These are phyloP conservation scores for Triticum timopheevii DNA, from an alignment of 176 grass and related monocot genomes.

Conservation along the genomic window DNA sequence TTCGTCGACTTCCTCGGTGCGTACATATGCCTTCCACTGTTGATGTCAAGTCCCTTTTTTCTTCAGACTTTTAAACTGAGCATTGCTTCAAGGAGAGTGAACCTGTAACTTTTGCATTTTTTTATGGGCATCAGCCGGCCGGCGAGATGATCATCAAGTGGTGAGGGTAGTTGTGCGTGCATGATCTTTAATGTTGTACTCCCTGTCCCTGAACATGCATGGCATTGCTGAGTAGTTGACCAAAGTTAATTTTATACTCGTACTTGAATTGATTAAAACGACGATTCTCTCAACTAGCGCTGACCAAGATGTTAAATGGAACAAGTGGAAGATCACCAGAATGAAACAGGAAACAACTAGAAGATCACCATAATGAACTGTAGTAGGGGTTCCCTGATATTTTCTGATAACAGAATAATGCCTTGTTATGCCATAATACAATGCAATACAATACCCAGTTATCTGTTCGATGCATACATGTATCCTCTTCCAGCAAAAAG, in stretches of 20 bases:
- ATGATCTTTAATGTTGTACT: neutral
- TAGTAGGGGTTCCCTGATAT: neutral
- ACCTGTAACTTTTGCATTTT: neutral
- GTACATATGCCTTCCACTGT: neutral
- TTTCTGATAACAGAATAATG: neutral
- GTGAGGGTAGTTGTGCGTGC: neutral
- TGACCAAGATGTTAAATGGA: neutral
- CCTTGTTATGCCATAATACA: no score
- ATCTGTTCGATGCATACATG: no score
- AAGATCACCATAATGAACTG: neutral
- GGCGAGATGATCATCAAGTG: neutral
- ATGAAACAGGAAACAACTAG: neutral
- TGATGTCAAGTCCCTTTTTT: neutral
- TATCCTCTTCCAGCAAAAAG: neutral
- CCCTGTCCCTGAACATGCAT: neutral
- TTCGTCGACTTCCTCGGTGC: constrained; percentile 65
- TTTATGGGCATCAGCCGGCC: no score
- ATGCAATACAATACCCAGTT: no score
- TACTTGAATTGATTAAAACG: neutral
- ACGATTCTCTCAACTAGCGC: neutral
- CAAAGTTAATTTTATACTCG: neutral
- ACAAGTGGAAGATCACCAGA: neutral
- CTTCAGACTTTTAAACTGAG: neutral
- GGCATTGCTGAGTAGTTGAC: neutral
- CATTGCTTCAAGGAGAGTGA: neutral